Percentiles rank a stretch among this genome's conserved stretches.
These are phyloP conservation scores for Colletotrichum cordylinicola DNA, from an alignment of 2,329 filamentous ascomycete species.

Conservation along the genomic window DNA sequence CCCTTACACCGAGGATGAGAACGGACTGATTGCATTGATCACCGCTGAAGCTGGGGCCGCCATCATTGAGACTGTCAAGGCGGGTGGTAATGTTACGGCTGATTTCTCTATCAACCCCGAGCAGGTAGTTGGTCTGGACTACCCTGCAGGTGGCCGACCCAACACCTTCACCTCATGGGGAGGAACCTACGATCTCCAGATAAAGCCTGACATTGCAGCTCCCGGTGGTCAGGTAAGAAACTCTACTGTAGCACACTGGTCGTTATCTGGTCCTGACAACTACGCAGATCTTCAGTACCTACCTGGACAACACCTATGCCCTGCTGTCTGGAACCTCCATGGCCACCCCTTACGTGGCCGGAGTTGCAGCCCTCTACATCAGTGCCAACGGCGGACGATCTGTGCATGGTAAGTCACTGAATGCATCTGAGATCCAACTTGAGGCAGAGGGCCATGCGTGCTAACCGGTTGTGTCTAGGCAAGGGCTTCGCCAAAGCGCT, in stretches of 20 bases:
- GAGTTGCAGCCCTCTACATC: conserved; percentile 42
- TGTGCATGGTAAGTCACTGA: conserved; percentile 27
- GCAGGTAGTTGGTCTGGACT: conserved; percentile 25
- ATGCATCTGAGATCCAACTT: background rate
- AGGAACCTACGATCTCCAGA: conserved; percentile 44
- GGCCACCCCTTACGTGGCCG: conserved; percentile 51
- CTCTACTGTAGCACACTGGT: background rate
- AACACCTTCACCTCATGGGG: conserved; percentile 49
- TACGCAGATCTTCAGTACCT: conserved; percentile 41
- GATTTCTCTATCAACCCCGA: conserved; percentile 33
- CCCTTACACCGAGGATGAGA: conserved; percentile 13
- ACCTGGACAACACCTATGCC: conserved; percentile 36
- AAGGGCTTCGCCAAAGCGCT: conserved; percentile 33
- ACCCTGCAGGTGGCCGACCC: conserved; percentile 37
- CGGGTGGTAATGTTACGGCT: conserved; percentile 31
- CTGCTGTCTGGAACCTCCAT: conserved; percentile 55
- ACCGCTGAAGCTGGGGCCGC: conserved; percentile 27
- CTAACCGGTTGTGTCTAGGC: conserved; percentile 25
- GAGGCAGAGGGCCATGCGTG: too few relatives aligned
- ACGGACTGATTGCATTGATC: conserved; percentile 27
- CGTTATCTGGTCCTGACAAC: background rate
- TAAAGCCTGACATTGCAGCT: conserved; percentile 49
- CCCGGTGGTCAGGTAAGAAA: conserved; percentile 40
- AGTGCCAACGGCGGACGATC: conserved; percentile 34
- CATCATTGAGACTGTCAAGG: conserved; percentile 30